Evolutionary conservation across 495 filamentous ascomycete species (phyloP).

Genomic region (Penicillium arizonense): DNA sequence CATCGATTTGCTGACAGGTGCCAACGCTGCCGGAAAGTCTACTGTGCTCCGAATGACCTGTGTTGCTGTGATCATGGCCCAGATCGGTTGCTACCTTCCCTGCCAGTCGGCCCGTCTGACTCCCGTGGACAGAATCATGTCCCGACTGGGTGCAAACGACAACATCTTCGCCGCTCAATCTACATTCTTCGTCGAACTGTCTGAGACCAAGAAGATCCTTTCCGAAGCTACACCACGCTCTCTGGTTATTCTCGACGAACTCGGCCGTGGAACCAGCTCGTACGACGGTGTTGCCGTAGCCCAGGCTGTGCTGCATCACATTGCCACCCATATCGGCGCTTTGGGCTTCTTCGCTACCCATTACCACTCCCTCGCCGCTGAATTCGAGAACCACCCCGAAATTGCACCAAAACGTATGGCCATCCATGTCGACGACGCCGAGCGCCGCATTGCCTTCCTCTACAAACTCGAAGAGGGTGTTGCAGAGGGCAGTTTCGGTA

Average conservation of each 20-base stretch:
- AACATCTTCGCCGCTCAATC: slow-evolving; percentile 98
- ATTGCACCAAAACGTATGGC: slow-evolving; percentile 84
- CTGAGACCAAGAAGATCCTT: slow-evolving; percentile 98
- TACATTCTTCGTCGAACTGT: slow-evolving; percentile 97
- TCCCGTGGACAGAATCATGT: slow-evolving; percentile 97
- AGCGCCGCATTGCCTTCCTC: slow-evolving; percentile 83
- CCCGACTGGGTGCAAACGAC: slow-evolving; percentile 94
- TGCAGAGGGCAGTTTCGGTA: slow-evolving; percentile 96
- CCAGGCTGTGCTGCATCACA: slow-evolving; percentile 92
- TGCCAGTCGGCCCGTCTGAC: slow-evolving; percentile 81
- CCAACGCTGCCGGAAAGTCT: slow-evolving; percentile 97
- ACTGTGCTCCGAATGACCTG: slow-evolving; percentile 98
- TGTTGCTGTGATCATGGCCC: slow-evolving; percentile 97
- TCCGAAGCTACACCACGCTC: slow-evolving; percentile 92
- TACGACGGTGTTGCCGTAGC: slow-evolving; percentile 97
- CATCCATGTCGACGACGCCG: slow-evolving; percentile 87
- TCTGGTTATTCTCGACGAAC: slow-evolving; percentile 95
- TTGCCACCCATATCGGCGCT: slow-evolving; percentile 90
- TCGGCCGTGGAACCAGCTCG: slow-evolving; percentile 88
- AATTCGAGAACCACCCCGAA: slow-evolving; percentile 87
- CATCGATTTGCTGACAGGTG: slow-evolving; percentile 91
- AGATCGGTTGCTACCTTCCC: slow-evolving; percentile 93
- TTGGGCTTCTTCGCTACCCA: slow-evolving; percentile 98
- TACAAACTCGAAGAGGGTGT: slow-evolving; percentile 95
- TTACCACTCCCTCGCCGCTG: slow-evolving; percentile 89